A percentile compares a stretch with the other conserved stretches of the same genome.
Evolutionary conservation across 345 rosid genomes (phyloP).

Genomic region (Eucalyptus caleyi): DNA sequence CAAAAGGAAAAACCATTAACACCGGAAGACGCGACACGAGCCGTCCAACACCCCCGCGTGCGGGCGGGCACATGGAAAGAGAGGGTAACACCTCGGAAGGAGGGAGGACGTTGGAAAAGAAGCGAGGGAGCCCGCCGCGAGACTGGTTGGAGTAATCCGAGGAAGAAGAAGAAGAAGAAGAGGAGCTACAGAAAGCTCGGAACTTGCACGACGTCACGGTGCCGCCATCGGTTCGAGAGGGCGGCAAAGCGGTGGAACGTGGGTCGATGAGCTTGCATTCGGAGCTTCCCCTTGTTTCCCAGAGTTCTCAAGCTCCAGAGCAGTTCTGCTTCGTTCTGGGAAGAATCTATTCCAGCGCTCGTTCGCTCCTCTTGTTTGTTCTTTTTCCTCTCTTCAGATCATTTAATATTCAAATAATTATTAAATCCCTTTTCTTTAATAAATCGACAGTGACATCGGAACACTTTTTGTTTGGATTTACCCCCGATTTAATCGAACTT

Average conservation of each 20-base stretch:
- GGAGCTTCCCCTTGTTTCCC: neutral
- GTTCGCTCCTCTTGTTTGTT: neutral
- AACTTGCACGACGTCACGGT: neutral
- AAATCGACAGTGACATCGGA: neutral
- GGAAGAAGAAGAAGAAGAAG: neutral
- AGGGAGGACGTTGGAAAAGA: slow-evolving; percentile 71
- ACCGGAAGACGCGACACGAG: neutral
- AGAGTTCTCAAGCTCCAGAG: neutral
- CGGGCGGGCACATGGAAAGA: neutral
- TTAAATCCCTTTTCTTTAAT: neutral
- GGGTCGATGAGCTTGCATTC: neutral
- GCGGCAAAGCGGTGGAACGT: neutral
- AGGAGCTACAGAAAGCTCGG: neutral
- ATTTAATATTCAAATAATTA: neutral
- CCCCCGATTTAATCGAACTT: neutral
- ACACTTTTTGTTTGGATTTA: neutral
- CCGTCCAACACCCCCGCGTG: neutral
- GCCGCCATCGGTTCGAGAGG: neutral
- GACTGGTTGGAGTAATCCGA: slow-evolving; percentile 46
- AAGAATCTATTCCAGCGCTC: neutral
- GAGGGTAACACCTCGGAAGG: slow-evolving; percentile 41
- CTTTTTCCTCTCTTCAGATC: neutral
- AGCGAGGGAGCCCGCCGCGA: slow-evolving; percentile 81
- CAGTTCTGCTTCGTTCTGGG: neutral
- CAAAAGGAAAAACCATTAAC: neutral